A percentile compares a stretch with the other conserved stretches of the same genome.
phyloP scores from a whole-genome alignment of 768 basidiomycete species.

The Pulveroboletus sp. region DNA sequence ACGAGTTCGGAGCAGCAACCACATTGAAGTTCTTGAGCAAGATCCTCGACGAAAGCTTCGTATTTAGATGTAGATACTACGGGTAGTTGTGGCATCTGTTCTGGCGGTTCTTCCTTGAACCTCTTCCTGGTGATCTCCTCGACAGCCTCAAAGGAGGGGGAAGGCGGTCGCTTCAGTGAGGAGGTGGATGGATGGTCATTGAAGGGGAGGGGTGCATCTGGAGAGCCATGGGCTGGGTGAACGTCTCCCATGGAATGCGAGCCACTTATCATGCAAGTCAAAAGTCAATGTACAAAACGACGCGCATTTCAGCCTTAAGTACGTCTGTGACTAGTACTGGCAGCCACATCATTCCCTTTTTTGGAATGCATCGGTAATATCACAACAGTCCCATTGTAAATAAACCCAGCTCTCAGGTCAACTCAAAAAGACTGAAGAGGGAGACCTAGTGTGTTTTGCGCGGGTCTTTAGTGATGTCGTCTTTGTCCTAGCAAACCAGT shows the following conservation, averaged over 20 bases:
- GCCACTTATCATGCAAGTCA: constrained; percentile 15
- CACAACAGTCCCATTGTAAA: neutral
- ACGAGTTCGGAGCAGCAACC: constrained; percentile 83
- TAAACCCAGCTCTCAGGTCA: neutral
- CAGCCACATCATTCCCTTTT: constrained; percentile 26
- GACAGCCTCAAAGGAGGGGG: constrained; percentile 52
- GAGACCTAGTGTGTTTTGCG: constrained; percentile 43
- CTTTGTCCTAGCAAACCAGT: constrained; percentile 45
- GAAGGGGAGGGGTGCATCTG: constrained; percentile 6
- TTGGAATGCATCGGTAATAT: constrained; percentile 18
- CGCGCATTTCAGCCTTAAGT: constrained; percentile 22
- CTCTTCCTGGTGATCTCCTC: constrained; percentile 57
- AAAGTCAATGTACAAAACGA: constrained; percentile 15
- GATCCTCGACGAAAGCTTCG: constrained; percentile 49
- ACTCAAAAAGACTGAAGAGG: constrained; percentile 29
- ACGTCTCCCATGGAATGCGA: constrained; percentile 18
- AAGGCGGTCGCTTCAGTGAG: constrained; percentile 58
- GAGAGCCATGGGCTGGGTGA: neutral
- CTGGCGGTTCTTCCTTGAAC: constrained; percentile 46
- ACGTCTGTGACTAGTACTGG: constrained; percentile 13
- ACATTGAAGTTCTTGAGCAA: constrained; percentile 77
- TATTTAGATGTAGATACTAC: constrained; percentile 21
- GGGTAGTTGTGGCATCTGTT: constrained; percentile 14
- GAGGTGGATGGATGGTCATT: constrained; percentile 18
- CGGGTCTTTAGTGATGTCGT: constrained; percentile 44